Percentiles rank a stretch among this genome's conserved stretches.
These are phyloP conservation scores for Mycogone perniciosa DNA, from an alignment of 2,329 filamentous ascomycete species.

Conservation along the genomic window DNA sequence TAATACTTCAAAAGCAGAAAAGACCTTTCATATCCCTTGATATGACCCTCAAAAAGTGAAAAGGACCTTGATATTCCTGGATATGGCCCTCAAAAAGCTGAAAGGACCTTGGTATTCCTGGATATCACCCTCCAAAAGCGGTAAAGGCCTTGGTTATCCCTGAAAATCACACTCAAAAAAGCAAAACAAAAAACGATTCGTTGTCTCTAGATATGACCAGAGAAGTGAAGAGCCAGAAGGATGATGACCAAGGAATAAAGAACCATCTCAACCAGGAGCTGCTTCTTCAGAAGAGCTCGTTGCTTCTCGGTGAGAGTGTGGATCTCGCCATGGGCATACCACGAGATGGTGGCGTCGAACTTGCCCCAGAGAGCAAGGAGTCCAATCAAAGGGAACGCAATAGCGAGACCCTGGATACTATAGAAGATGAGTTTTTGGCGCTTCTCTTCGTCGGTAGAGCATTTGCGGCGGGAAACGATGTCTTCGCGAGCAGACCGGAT, in stretches of 20 bases:
- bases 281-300: slow-evolving; percentile 25
- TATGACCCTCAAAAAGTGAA: too few relatives aligned
- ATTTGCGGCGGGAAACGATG: slow-evolving; percentile 23
- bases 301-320: slow-evolving; percentile 30
- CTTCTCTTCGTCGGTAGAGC: slow-evolving; percentile 21
- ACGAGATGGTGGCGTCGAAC: slow-evolving; percentile 41
- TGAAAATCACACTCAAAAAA: background rate
- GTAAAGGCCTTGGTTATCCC: too few relatives aligned
- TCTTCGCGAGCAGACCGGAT: slow-evolving; percentile 27
- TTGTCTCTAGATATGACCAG: slow-evolving; percentile 10
- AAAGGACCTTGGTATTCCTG: too few relatives aligned
- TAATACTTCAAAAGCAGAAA: too few relatives aligned
- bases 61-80: too few relatives aligned
- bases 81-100: too few relatives aligned
- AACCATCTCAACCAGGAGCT: slow-evolving; percentile 32
- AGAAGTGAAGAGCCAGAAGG: slow-evolving; percentile 26
- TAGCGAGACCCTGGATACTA: slow-evolving; percentile 31
- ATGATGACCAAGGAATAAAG: slow-evolving; percentile 28
- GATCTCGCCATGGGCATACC: slow-evolving; percentile 43
- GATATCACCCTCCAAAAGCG: too few relatives aligned
- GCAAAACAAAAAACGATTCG: background rate
- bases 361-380: slow-evolving; percentile 38
- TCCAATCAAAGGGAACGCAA: slow-evolving; percentile 42
- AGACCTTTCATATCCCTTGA: too few relatives aligned
- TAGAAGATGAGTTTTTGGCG: slow-evolving; percentile 31